Evolutionary conservation across 768 basidiomycete species (phyloP).

Genomic region (Goffeauzyma gilvescens): DNA sequence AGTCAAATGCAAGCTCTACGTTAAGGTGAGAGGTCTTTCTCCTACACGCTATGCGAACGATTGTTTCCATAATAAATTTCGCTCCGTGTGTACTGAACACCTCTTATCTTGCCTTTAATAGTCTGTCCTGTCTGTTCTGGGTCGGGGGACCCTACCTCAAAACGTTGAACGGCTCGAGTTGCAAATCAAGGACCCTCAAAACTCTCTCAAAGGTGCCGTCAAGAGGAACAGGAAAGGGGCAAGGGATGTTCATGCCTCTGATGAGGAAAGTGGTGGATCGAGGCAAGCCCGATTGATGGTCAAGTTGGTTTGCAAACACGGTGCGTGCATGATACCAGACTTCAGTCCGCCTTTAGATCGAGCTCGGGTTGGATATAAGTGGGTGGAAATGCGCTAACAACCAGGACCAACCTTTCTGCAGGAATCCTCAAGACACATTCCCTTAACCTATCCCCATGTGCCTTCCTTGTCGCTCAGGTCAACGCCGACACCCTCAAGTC

Average conservation of each 20-base stretch:
- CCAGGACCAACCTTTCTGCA: conserved; percentile 1
- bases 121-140: conserved; percentile 25
- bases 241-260: conserved; percentile 10
- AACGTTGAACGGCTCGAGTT: conserved; percentile 23
- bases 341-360: no score
- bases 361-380: no score
- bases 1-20: conserved; percentile 27
- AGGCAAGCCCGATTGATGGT: conserved; percentile 18
- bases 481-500: conserved; percentile 24
- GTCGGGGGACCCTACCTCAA: conserved; percentile 15
- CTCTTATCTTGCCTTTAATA: conserved; percentile 1
- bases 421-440: conserved; percentile 30
- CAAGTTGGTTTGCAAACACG: conserved; percentile 29
- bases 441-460: conserved; percentile 21
- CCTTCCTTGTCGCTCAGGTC: conserved; percentile 25
- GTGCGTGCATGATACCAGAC: no score
- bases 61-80: no score
- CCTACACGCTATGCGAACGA: conserved; percentile 1
- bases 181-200: conserved; percentile 14
- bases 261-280: conserved; percentile 14
- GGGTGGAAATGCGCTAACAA: no score
- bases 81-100: no score
- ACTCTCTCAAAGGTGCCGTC: no score
- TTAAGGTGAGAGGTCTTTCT: conserved; percentile 19
- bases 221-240: conserved; percentile 2